Conservation (phyloP, 176 grass and related monocot species). For the Ampelocalamus luodianensis region DNA sequence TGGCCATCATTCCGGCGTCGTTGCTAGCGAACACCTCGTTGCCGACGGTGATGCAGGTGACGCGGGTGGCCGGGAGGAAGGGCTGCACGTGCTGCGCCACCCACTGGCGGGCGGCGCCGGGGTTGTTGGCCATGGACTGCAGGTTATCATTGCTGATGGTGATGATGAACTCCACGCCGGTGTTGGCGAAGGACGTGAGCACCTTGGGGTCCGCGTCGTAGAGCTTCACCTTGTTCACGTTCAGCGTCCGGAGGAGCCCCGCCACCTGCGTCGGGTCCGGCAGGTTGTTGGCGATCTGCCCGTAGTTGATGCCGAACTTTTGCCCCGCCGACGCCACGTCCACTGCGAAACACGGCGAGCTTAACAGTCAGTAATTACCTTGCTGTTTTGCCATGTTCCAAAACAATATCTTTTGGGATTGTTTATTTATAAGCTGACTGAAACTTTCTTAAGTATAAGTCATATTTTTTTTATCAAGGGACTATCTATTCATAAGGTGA, state of each 20-base stretch:
- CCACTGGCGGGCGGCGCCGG: slow-evolving; percentile 63
- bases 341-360: slow-evolving; percentile 38
- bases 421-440: too few species aligned
- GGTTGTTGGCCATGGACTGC: slow-evolving; percentile 42
- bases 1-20: slow-evolving; percentile 52
- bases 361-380: slow-evolving; percentile 5
- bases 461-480: too few species aligned
- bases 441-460: too few species aligned
- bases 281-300: slow-evolving; percentile 80
- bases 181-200: slow-evolving; percentile 66
- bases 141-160: slow-evolving; percentile 71
- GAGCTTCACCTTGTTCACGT: slow-evolving; percentile 80
- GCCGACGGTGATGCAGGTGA: slow-evolving; percentile 81
- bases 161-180: slow-evolving; percentile 82
- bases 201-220: slow-evolving; percentile 77
- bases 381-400: background rate
- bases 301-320: slow-evolving; percentile 86
- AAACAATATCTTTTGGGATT: too few species aligned
- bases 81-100: slow-evolving; percentile 71
- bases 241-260: slow-evolving; percentile 62
- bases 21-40: slow-evolving; percentile 76
- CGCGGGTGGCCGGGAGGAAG: slow-evolving; percentile 63
- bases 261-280: slow-evolving; percentile 64
- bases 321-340: slow-evolving; percentile 41
- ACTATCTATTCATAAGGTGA: too few species aligned